Evolutionary conservation across 768 basidiomycete genomes (phyloP).

Genomic region (Boletales sp.): DNA sequence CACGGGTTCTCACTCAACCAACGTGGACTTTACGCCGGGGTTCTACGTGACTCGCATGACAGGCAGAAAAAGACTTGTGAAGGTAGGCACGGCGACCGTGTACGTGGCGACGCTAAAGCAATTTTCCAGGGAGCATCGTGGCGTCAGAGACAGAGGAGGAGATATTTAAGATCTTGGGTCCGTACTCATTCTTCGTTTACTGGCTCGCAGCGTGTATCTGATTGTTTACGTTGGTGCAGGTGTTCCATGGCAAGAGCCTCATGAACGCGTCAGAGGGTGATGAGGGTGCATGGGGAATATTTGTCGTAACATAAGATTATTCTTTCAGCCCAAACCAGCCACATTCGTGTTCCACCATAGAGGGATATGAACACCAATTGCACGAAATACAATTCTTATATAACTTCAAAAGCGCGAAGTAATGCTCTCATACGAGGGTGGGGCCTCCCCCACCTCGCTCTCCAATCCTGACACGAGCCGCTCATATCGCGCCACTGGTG

Average conservation of each 20-base stretch:
- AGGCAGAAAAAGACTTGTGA: slow-evolving; percentile 54
- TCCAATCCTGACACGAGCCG: slow-evolving; percentile 85
- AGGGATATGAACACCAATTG: neutral
- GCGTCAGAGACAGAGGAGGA: slow-evolving; percentile 85
- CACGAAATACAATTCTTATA: neutral
- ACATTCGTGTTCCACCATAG: too few species aligned
- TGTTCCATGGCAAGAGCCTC: slow-evolving; percentile 82
- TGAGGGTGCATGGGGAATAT: neutral
- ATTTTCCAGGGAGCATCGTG: slow-evolving; percentile 52
- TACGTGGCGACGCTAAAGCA: neutral
- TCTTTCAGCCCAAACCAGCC: too few species aligned
- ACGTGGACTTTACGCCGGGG: slow-evolving; percentile 69
- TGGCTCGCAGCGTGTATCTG: too few species aligned
- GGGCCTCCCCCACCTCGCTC: slow-evolving; percentile 77
- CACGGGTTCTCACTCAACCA: slow-evolving; percentile 88
- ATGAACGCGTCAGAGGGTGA: slow-evolving; percentile 57
- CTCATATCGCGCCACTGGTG: slow-evolving; percentile 56
- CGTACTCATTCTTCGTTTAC: slow-evolving; percentile 7
- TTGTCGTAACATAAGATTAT: too few species aligned
- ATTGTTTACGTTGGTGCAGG: slow-evolving; percentile 25
- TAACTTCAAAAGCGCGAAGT: neutral
- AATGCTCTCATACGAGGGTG: slow-evolving; percentile 50
- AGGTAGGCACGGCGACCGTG: slow-evolving; percentile 36
- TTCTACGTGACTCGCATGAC: slow-evolving; percentile 67
- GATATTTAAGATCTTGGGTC: slow-evolving; percentile 72